A percentile compares a stretch with the other conserved stretches of the same genome.
These are phyloP conservation scores for Albatrellus sp. DNA, from an alignment of 1,284 basidiomycete species.

Conservation along the genomic window DNA sequence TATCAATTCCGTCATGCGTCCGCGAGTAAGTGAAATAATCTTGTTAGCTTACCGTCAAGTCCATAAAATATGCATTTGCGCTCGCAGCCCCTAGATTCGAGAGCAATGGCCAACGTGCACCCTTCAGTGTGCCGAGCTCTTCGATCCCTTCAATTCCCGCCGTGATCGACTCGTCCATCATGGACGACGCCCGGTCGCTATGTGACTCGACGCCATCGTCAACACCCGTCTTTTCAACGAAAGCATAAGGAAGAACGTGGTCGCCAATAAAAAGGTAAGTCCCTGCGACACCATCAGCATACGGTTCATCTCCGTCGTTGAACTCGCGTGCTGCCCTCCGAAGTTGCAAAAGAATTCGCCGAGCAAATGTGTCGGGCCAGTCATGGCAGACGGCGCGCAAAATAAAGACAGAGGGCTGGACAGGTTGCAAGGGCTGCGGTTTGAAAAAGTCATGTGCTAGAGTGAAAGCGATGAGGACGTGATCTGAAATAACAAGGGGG, in stretches of 20 bases:
- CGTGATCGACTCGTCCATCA: slow-evolving; percentile 12
- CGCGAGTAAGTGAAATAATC: slow-evolving; percentile 4
- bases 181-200: slow-evolving; percentile 8
- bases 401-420: slow-evolving; percentile 43
- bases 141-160: slow-evolving; percentile 5
- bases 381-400: slow-evolving; percentile 63
- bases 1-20: not conserved
- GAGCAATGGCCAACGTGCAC: slow-evolving; percentile 38
- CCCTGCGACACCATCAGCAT: slow-evolving; percentile 11
- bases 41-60: slow-evolving; percentile 39
- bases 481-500: not conserved
- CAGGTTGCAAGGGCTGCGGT: slow-evolving; percentile 32
- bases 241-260: slow-evolving; percentile 56
- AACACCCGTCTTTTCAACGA: slow-evolving; percentile 14
- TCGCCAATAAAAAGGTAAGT: slow-evolving; percentile 59
- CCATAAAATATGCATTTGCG: slow-evolving; percentile 62
- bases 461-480: slow-evolving; percentile 1
- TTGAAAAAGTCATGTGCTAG: slow-evolving; percentile 62
- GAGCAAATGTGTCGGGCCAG: slow-evolving; percentile 52
- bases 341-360: slow-evolving; percentile 23
- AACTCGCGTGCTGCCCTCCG: slow-evolving; percentile 19
- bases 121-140: slow-evolving; percentile 31
- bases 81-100: slow-evolving; percentile 62
- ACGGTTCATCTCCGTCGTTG: not conserved
- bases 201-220: not conserved